Evolutionary conservation across 148 eudicot species (phyloP).

Genomic region (Limonium bicolor): DNA sequence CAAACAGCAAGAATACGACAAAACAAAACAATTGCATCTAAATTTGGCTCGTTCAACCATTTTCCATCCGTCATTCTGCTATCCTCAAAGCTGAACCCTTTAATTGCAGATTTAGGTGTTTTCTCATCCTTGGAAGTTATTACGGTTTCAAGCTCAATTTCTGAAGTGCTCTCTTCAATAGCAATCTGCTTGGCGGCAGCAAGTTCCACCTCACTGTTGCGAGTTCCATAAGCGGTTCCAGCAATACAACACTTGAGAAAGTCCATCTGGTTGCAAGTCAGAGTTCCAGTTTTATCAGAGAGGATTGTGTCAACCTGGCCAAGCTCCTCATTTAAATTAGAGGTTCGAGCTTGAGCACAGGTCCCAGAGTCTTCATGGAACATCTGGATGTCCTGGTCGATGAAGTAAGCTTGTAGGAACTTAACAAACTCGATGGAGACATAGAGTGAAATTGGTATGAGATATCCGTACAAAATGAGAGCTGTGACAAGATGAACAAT

Average conservation of each 20-base stretch:
- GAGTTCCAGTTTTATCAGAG: conserved; percentile 97
- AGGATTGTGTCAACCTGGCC: conserved; percentile 94
- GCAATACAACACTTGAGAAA: conserved; percentile 90
- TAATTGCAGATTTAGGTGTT: conserved; percentile 28
- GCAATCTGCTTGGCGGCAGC: conserved; percentile 90
- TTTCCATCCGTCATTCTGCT: conserved; percentile 51
- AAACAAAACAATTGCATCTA: conserved; percentile 41
- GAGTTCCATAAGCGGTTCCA: conserved; percentile 64
- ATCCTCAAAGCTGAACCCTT: conserved; percentile 88
- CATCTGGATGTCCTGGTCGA: conserved; percentile 70
- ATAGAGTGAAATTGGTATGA: conserved; percentile 88
- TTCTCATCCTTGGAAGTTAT: conserved; percentile 43
- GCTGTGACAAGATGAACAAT: conserved; percentile 75
- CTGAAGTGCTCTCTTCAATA: conserved; percentile 23
- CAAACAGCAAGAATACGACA: conserved; percentile 78
- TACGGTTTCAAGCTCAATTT: conserved; percentile 62
- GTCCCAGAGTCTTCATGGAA: conserved; percentile 80
- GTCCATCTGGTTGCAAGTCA: conserved; percentile 95
- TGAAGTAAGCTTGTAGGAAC: conserved; percentile 82
- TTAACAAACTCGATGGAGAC: conserved; percentile 95
- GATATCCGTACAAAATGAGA: conserved; percentile 74
- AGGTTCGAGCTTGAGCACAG: conserved; percentile 87
- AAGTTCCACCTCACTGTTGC: conserved; percentile 78
- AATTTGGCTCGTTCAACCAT: conserved; percentile 57
- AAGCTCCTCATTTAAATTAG: conserved; percentile 87